Percentiles rank a stretch among this genome's conserved stretches.
phyloP scores from a whole-genome alignment of 306 rosid genomes.

The Trifolium pratense region DNA sequence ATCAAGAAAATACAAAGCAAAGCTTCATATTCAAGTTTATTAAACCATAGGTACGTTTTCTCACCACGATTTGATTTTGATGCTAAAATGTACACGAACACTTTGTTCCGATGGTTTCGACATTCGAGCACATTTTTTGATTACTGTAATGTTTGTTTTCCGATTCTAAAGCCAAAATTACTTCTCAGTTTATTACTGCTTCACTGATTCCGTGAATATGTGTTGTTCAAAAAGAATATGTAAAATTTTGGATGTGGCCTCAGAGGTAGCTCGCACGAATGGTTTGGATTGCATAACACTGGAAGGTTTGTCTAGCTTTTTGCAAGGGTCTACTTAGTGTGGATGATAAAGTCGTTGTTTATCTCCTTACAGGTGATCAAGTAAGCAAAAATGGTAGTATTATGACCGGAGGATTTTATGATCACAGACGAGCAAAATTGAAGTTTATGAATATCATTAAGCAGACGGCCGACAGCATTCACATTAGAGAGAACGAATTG shows the following conservation, averaged over 20 bases:
- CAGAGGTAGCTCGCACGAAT: slow-evolving; percentile 84
- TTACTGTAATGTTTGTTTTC: too few species aligned
- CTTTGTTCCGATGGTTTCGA: too few species aligned
- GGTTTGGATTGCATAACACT: slow-evolving; percentile 95
- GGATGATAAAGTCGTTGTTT: slow-evolving; percentile 25
- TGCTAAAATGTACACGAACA: too few species aligned
- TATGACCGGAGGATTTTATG: slow-evolving; percentile 99
- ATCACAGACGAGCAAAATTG: slow-evolving; percentile 87
- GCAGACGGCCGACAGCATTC: slow-evolving; percentile 59
- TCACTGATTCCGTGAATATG: too few species aligned
- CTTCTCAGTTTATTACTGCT: too few species aligned
- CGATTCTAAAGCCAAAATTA: too few species aligned
- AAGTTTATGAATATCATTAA: slow-evolving; percentile 78
- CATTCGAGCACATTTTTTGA: too few species aligned
- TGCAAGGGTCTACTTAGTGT: slow-evolving; percentile 22
- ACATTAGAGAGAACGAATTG: slow-evolving; percentile 65
- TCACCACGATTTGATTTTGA: too few species aligned
- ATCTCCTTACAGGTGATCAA: slow-evolving; percentile 78
- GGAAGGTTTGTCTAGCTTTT: slow-evolving; percentile 69
- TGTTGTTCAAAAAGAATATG: too few species aligned
- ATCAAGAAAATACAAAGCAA: too few species aligned
- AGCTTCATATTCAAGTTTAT: too few species aligned
- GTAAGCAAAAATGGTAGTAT: slow-evolving; percentile 97
- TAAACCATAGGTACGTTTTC: too few species aligned
- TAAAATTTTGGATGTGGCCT: slow-evolving; percentile 97